Percentiles rank a stretch among this genome's conserved stretches.
Conservation (phyloP, 2,329 filamentous ascomycete species). For the Monilinia fructicola region DNA sequence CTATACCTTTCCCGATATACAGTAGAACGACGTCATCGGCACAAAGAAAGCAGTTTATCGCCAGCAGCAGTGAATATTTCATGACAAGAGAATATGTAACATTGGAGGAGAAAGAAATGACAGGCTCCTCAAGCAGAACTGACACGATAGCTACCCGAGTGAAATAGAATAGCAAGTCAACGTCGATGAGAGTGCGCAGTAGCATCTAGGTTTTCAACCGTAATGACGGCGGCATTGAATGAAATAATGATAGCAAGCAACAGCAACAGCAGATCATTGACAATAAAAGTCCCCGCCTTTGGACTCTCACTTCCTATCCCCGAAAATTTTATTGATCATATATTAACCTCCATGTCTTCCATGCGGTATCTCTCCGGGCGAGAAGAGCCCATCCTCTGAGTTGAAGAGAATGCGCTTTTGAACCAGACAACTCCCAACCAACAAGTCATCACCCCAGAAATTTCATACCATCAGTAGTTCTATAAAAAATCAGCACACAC, state of each 20-base stretch:
- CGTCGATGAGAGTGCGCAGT: not conserved
- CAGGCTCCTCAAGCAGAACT: not conserved
- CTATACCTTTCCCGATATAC: not conserved
- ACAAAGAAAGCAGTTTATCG: not conserved
- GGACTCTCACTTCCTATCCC: not conserved
- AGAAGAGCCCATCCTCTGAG: not conserved
- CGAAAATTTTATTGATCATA: not conserved
- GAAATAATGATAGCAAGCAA: not conserved
- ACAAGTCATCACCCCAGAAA: not conserved
- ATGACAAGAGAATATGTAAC: too few species aligned
- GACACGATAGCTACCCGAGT: not conserved
- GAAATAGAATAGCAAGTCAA: not conserved
- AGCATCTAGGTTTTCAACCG: not conserved
- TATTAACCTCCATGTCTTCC: not conserved
- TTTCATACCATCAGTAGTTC: not conserved
- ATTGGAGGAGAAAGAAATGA: not conserved
- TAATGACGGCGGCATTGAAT: not conserved
- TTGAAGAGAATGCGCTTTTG: not conserved
- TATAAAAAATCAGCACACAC: not conserved
- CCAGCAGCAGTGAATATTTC: not conserved
- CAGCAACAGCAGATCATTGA: not conserved
- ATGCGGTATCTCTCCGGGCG: not conserved
- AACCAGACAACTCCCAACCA: not conserved
- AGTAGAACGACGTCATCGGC: too few species aligned
- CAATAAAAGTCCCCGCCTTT: not conserved